Conservation (phyloP, 2,329 filamentous ascomycete species). For the Fusarium sp. region DNA sequence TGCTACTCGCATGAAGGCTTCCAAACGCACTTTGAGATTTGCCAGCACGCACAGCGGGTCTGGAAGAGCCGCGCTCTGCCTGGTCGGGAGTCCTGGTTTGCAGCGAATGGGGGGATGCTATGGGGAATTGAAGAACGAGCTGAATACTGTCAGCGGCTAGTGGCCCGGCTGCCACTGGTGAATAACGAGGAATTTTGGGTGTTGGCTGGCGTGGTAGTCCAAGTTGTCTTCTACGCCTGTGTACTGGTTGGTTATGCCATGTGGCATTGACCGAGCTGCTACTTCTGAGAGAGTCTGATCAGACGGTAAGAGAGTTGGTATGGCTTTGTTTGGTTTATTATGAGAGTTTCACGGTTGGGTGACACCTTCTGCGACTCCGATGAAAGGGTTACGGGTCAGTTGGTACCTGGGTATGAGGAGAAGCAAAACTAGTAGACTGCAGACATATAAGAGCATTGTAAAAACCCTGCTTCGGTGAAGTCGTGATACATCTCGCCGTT, state of each 20-base stretch:
- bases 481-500: accelerated
- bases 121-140: accelerated
- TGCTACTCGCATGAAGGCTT: not conserved
- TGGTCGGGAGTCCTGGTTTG: not conserved
- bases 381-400: not conserved
- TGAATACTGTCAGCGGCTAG: accelerated
- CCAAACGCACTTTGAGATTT: not conserved
- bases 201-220: accelerated
- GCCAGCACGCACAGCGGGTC: not conserved
- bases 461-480: accelerated
- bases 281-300: not conserved
- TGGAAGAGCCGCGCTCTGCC: not conserved
- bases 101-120: accelerated
- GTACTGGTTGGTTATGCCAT: accelerated
- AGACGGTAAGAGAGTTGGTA: not conserved
- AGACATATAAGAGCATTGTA: not conserved
- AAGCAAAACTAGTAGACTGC: not conserved
- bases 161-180: accelerated
- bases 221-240: accelerated
- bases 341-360: not conserved
- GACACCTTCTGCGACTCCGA: no score
- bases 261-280: not conserved
- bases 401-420: accelerated
- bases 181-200: not conserved
- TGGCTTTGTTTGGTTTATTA: not conserved